Evolutionary conservation across 139 green algal genomes (phyloP), one percentile per base, ranked within the genome.

Genomic region (Chlamydomonas schloesseri): DNA sequence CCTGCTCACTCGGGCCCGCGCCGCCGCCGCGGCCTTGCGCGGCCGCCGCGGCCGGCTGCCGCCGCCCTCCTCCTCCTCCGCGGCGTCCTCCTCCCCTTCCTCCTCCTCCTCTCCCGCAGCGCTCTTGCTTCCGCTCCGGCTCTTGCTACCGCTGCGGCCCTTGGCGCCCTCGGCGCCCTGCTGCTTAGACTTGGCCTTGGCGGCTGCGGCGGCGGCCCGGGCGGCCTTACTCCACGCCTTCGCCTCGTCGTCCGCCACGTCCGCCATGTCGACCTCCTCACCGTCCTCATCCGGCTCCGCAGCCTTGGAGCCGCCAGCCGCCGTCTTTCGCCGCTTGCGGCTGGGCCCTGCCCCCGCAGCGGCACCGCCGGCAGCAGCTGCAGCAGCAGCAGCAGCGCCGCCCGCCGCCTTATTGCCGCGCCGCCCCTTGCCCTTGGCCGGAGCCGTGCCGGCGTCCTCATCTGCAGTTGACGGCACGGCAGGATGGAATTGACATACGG

Each of bases 211-310:
- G 70, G 76, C 71, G 60, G 76, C 70, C 60, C 69, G 31, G 57
- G 70, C 80, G 10, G 69, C 68, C 42, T 69, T 78, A 11, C 36
- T 75, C 47, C 58, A 58, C 18, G 70, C 53, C 29, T 34, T 47
- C 17, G 71, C 65, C 65, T 76, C 68, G 23, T 87, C 87, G 9
- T 57, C 74, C 46, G 37, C 50, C 10, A 70, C 85, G 15, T 84
- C 87, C 17, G 24, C 50, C 23, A n/a, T n/a, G n/a, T 74, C 31
- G 42, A 77, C 65, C 71, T 90, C 73, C 15, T 87, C 80, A 70
- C 72, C 72, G 67, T 90, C 62, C 33, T 80, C 60, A 60, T 70
- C 70, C 34, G 47, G 29, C 15, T 65, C 77, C 17, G 24, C 73
- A 46, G 24, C 73, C 70, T 62, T 62, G 55, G 2, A 28, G n/a